Base-by-base conservation (phyloP, 139 green algal genomes). In the Astrephomene gubernaculifera region DNA sequence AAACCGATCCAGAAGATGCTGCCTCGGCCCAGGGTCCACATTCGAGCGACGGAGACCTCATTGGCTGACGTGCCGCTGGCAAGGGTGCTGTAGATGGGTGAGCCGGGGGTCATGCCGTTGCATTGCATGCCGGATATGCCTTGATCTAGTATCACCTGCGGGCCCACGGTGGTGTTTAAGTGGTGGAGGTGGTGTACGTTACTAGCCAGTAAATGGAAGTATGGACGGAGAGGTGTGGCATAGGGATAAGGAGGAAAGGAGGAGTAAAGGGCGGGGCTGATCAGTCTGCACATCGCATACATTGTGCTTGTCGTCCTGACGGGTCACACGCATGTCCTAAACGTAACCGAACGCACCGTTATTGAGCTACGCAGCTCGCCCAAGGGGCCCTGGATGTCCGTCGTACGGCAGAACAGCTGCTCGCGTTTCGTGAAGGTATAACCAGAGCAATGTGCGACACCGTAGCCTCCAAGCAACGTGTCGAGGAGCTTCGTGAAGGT, bases 1-100 rank as follows among this genome's bases (percentile, higher is more conserved):
- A n/a, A 49, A 17, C 76, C 76, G 33, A 83, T 21, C 76, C 76
- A 83, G 39, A 31, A 63, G 29, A 83, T 39, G 52, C 21, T 25
- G 0, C 76, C 76, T 25, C 22, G 14, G 4, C 76, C 76, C n/a
- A 83, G 27, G 5, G 4, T 22, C 76, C 76, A 83, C 14, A 39
- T 2, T 0, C 60, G 60, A 29, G 76, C 76, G 6, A 45, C n/a
- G 14, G 31, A 41, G 29, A 83, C 29, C 0, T 65, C 19, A n/a
- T n/a, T 65, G 19, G 19, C 19, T 22, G 57, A n/a, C 19, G 27
- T n/a, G 17, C 22, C 14, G 49, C 14, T 17, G 49, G 17, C 49
- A 12, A 57, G 24, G 68, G 52, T 75, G 68, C 38, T 24, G 36
- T 75, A 75, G 38, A 75, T 31, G 38, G 68, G 27, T 12, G 33